phyloP scores from a whole-genome alignment of 2,329 filamentous ascomycete genomes.

The Aspergillus caelatus region DNA sequence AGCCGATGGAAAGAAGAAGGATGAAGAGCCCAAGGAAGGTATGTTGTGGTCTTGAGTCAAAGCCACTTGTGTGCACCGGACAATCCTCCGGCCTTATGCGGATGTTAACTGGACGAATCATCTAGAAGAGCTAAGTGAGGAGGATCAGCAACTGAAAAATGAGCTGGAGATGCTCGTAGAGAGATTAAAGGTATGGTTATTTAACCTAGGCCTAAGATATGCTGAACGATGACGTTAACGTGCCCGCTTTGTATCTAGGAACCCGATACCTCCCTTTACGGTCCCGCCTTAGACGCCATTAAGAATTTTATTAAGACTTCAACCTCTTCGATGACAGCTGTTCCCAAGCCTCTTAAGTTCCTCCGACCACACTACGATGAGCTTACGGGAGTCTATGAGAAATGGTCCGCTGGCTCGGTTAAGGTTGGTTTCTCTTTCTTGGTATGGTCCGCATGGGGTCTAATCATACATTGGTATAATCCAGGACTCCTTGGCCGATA shows the following conservation, averaged over 20 bases:
- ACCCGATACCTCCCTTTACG: conserved; percentile 83
- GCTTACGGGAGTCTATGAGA: conserved; percentile 82
- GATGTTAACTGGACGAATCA: conserved; percentile 38
- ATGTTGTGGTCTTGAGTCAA: conserved; percentile 30
- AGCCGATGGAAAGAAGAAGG: conserved; percentile 72
- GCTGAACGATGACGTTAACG: conserved; percentile 30
- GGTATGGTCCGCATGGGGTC: conserved; percentile 8
- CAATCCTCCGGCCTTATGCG: conserved; percentile 38
- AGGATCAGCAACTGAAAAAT: conserved; percentile 96
- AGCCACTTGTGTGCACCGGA: conserved; percentile 3
- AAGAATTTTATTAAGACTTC: conserved; percentile 99
- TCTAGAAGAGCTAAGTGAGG: conserved; percentile 90
- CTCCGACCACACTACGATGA: conserved; percentile 94
- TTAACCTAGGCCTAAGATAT: conserved; percentile 10
- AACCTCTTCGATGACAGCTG: conserved; percentile 98
- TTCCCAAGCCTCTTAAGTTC: conserved; percentile 98
- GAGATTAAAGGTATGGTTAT: conserved; percentile 72
- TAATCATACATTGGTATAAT: conserved; percentile 9
- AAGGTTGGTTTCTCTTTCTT: conserved; percentile 61
- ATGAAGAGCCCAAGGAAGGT: conserved; percentile 68
- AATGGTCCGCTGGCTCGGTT: conserved; percentile 81
- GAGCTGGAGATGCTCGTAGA: conserved; percentile 98
- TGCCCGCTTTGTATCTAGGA: conserved; percentile 60
- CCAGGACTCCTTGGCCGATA: conserved; percentile 79
- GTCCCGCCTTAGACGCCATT: conserved; percentile 90